Conservation (phyloP, 371 early-diverging fungal species). For the Capillidium heterosporum region DNA sequence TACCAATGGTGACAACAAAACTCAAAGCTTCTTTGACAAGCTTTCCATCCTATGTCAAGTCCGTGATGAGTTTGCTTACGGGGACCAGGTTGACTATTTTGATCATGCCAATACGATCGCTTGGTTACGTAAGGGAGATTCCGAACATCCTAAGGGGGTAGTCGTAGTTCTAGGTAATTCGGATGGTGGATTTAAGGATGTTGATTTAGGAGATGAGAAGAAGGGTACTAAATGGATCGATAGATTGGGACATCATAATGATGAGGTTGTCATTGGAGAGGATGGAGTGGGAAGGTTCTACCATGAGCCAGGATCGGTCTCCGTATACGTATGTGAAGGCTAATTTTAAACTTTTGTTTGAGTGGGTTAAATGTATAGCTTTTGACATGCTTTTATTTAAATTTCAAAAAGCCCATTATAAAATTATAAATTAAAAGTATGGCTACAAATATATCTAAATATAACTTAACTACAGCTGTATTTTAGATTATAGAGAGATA, state of each 20-base stretch:
- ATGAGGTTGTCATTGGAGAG: neutral
- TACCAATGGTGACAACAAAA: conserved; percentile 8
- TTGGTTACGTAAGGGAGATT: conserved; percentile 17
- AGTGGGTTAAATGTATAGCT: too few relatives aligned
- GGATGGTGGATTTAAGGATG: conserved; percentile 13
- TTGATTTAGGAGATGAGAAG: conserved; percentile 14
- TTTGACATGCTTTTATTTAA: too few relatives aligned
- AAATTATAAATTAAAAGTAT: too few relatives aligned
- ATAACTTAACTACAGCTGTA: too few relatives aligned
- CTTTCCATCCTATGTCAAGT: conserved; percentile 13
- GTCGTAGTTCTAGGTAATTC: neutral
- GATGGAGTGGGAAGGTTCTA: neutral
- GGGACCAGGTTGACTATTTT: conserved; percentile 18
- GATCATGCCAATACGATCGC: conserved; percentile 20
- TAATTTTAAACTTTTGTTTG: too few relatives aligned
- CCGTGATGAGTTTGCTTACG: conserved; percentile 16
- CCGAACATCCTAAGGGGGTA: conserved; percentile 1
- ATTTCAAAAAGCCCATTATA: too few relatives aligned
- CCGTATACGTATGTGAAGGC: too few relatives aligned
- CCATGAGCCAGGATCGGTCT: neutral
- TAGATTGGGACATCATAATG: conserved; percentile 10
- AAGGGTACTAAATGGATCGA: conserved; percentile 18
- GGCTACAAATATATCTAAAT: too few relatives aligned
- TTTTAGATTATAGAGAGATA: too few relatives aligned
- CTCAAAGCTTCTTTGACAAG: conserved; percentile 10